A percentile compares a stretch with the other conserved stretches of the same genome.
Evolutionary conservation across 2,329 filamentous ascomycete species (phyloP).

Genomic region (Fusarium anthophilum): DNA sequence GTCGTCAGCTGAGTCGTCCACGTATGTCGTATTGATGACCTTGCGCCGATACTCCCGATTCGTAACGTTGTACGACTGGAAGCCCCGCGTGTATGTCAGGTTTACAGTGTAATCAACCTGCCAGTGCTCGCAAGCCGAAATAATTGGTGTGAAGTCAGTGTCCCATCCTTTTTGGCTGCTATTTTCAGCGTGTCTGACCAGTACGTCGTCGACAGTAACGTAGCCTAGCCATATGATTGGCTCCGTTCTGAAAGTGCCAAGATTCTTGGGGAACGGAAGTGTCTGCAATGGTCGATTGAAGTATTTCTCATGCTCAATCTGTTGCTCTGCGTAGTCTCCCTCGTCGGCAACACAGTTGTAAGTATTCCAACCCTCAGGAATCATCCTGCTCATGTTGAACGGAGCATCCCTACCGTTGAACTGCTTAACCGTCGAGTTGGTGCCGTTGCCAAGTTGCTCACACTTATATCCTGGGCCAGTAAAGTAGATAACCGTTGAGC

Average conservation of each 20-base stretch:
- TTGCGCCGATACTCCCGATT: conserved; percentile 16
- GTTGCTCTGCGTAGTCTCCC: conserved; percentile 18
- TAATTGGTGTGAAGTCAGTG: neutral
- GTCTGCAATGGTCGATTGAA: neutral
- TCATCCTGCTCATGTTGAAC: conserved; percentile 24
- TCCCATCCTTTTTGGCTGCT: conserved; percentile 1
- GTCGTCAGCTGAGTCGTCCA: neutral
- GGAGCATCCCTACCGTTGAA: neutral
- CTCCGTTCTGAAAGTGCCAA: conserved; percentile 23
- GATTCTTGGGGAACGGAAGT: conserved; percentile 1
- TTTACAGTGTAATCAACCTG: conserved; percentile 21
- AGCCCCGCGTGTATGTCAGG: conserved; percentile 21
- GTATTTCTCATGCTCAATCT: neutral
- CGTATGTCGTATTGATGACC: conserved; percentile 23
- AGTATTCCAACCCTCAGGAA: conserved; percentile 8
- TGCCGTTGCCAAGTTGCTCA: neutral
- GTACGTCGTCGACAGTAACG: conserved; percentile 9
- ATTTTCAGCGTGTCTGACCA: neutral
- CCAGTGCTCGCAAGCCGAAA: conserved; percentile 34
- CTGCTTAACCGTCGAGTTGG: neutral
- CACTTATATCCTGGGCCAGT: conserved; percentile 28
- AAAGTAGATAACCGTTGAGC: conserved; percentile 24
- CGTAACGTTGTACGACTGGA: conserved; percentile 22
- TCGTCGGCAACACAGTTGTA: conserved; percentile 10
- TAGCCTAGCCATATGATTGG: conserved; percentile 31